Evolutionary conservation across 768 basidiomycete genomes (phyloP), one percentile per base, ranked within the genome.

Genomic region (Boletellus emodensis): DNA sequence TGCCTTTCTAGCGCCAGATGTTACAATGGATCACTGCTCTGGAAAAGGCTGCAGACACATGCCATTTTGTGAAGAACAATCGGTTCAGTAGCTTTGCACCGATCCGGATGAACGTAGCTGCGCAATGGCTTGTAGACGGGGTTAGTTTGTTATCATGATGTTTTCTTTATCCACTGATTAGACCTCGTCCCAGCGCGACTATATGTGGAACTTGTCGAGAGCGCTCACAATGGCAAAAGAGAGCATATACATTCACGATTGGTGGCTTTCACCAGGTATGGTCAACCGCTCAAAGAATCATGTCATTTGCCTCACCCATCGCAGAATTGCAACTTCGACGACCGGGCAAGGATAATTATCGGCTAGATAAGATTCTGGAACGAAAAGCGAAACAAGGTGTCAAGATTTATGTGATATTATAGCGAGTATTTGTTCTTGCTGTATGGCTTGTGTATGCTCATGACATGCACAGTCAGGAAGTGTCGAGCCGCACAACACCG

Each of bases 71-170:
- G 6, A 79, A 84, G 14, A 75, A 74, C 33, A 93, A 97, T 65
- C 75, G 94, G n/a, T 97, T 96, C 65, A 88, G 84, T 52, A 94
- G 90, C 52, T 99, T 95, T 69, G 86, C 95, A 5, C 95, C 95
- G 1, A 87, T 97, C 46, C 79, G 95, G 30, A 69, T 88, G 59
- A 94, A 97, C 61, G 94, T 94, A 5, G 87, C 94, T 22, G 90
- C 94, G 5, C 94, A 98, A 61, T 99, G 95, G 95, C 82, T 99
- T 3, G 94, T 98, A 15, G 95, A 99, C 68, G 95, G 95, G 15
- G 91, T 94, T 55, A 63, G 88, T 75, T 9, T 52, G 4, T 39
- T 40, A 12, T 38, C 17, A 20, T 34, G 11, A n/a, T 30, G 7
- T 24, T 35, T 10, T 6, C 15, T 5, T 22, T 55, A 36, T 51